Evolutionary conservation across 768 basidiomycete genomes (phyloP).

Genomic region (Epithele typhae): DNA sequence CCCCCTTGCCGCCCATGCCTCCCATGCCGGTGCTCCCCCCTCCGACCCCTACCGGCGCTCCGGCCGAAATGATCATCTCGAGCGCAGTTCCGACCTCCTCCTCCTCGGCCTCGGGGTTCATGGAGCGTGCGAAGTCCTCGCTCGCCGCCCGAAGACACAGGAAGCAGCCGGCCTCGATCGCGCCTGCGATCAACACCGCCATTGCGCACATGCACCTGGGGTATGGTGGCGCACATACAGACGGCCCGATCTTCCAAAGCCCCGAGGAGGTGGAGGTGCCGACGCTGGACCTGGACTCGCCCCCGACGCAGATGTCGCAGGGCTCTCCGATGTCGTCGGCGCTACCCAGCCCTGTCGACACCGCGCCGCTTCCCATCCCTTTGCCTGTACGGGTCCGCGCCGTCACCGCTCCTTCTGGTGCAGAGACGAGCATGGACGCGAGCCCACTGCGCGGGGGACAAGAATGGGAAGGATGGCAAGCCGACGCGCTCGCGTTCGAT

Average conservation of each 20-base stretch:
- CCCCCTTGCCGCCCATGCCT: slow-evolving; percentile 1
- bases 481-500: slow-evolving; percentile 50
- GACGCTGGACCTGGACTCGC: slow-evolving; percentile 22
- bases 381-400: slow-evolving; percentile 12
- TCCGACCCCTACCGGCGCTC: not conserved
- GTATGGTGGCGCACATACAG: not conserved
- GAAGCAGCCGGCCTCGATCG: slow-evolving; percentile 16
- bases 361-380: slow-evolving; percentile 18
- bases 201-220: slow-evolving; percentile 9
- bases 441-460: too few relatives aligned
- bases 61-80: not conserved
- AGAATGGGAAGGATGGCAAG: slow-evolving; percentile 18
- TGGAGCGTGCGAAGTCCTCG: slow-evolving; percentile 8
- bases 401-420: too few relatives aligned
- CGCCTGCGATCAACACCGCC: slow-evolving; percentile 8
- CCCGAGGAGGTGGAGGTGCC: slow-evolving; percentile 8
- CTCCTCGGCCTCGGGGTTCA: not conserved
- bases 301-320: slow-evolving; percentile 19
- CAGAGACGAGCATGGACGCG: too few relatives aligned
- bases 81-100: too few relatives aligned
- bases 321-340: slow-evolving; percentile 24
- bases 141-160: slow-evolving; percentile 10
- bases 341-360: slow-evolving; percentile 22
- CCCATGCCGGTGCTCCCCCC: not conserved
- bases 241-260: slow-evolving; percentile 6